Evolutionary conservation across 176 grass and related monocot species (phyloP), one percentile per base, ranked within the genome.

Genomic region (Oryza officinalis): DNA sequence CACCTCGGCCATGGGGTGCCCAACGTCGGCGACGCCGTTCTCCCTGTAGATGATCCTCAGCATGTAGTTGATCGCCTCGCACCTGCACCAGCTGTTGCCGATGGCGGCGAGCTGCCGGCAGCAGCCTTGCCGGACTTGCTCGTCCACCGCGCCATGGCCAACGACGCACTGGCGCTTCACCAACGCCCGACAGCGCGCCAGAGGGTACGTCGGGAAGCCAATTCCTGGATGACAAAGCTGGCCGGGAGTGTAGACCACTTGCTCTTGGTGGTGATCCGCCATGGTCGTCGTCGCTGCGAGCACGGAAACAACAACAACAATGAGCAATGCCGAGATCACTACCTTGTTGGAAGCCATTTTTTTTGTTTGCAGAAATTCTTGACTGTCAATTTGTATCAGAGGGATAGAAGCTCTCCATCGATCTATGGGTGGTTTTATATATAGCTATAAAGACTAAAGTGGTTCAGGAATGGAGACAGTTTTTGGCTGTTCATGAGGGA

Each of bases 31-130:
- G 18, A 4, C 49, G 0, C 73, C 73, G 9, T 8, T 30, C 73
- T 75, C 73, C 73, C 13, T 47, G 25, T 18, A 73, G 23, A 73
- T 27, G 43, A 13, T 26, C 3, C 7, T 13, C 41, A 73, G 14
- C 71, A 73, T 73, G 40, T 47, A 43, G 13, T 5, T 26, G 25
- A 73, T 26, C 41, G 71, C 43, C 25, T 3, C 18, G 26, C 40
- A 73, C 14, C 27, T 73, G 43, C 71, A 73, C 23, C 12, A 26
- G 43, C 41, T 14, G 13, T 49, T 26, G 23, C 30, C 41, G 23
- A 73, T n/a, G 71, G 71, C 41, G 23, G 71, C 71, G 71, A 73
- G 43, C 43, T 73, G 71, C 43, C 13, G 41, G 43, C 71, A 73
- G 69, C 69, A 71, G 10, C 43, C 43, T 26, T 3, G 40, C 43